phyloP scores from a whole-genome alignment of 2,329 filamentous ascomycete genomes.

The Aspergillus ochraceus region DNA sequence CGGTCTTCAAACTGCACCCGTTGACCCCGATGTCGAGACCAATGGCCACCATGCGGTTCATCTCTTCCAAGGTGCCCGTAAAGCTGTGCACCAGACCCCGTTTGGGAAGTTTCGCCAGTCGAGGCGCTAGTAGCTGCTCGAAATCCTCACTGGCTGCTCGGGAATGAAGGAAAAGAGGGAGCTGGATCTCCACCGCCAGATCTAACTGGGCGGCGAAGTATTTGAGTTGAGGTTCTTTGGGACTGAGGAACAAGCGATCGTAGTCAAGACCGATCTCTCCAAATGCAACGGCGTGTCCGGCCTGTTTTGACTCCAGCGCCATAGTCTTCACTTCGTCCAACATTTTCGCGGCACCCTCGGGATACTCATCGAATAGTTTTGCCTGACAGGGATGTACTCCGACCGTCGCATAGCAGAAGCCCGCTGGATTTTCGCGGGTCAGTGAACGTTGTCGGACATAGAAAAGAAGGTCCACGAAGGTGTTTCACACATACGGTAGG shows the following conservation, averaged over 20 bases:
- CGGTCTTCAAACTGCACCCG: constrained; percentile 93
- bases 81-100: constrained; percentile 92
- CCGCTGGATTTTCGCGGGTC: constrained; percentile 53
- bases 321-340: constrained; percentile 64
- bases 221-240: constrained; percentile 75
- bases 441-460: constrained; percentile 6
- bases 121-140: constrained; percentile 65
- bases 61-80: constrained; percentile 82
- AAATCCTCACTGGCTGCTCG: constrained; percentile 86
- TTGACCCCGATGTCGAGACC: constrained; percentile 94
- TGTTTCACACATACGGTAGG: constrained; percentile 66
- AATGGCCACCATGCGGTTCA: constrained; percentile 73
- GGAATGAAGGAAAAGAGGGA: constrained; percentile 91
- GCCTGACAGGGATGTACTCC: constrained; percentile 93
- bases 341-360: constrained; percentile 45
- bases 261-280: constrained; percentile 97
- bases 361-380: constrained; percentile 68
- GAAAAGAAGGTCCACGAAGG: background rate
- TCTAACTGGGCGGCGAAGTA: constrained; percentile 83
- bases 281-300: constrained; percentile 71
- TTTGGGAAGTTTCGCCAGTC: constrained; percentile 66
- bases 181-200: constrained; percentile 71
- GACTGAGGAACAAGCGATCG: constrained; percentile 81
- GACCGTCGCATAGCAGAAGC: constrained; percentile 82
- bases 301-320: constrained; percentile 58